These are phyloP conservation scores for Pyrenochaeta sp. DNA, from an alignment of 2,329 filamentous ascomycete species.

Conservation along the genomic window DNA sequence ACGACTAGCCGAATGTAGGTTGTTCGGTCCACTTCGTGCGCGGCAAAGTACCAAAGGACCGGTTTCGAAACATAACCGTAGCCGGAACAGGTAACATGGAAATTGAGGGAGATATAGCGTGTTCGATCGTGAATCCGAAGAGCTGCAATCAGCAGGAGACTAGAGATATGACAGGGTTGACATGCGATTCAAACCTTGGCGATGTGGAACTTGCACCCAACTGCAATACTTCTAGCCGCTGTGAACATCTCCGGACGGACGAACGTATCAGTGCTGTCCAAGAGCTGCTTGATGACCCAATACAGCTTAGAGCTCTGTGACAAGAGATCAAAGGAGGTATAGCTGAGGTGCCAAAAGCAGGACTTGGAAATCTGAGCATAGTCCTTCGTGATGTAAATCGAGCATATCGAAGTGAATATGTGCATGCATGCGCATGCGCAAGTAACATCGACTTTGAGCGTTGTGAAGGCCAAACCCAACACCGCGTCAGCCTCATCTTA, in stretches of 20 bases:
- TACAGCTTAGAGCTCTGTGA: not conserved
- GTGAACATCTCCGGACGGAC: not conserved
- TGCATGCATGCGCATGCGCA: too few relatives aligned
- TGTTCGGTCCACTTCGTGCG: conserved; percentile 20
- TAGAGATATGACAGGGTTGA: not conserved
- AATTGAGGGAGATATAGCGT: conserved; percentile 12
- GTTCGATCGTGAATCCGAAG: not conserved
- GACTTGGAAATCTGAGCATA: too few relatives aligned
- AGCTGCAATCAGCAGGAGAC: not conserved
- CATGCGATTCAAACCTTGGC: not conserved
- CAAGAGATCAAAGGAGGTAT: not conserved
- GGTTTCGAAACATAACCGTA: conserved; percentile 23
- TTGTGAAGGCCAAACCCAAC: too few relatives aligned
- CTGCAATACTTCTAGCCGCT: not conserved
- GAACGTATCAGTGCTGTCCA: not conserved
- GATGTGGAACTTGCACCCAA: not conserved
- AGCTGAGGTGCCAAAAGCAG: too few relatives aligned
- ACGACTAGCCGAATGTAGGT: conserved; percentile 16
- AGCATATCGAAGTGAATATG: too few relatives aligned
- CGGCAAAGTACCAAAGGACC: conserved; percentile 16
- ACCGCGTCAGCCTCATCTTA: too few relatives aligned
- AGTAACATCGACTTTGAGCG: too few relatives aligned
- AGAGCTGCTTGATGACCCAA: not conserved
- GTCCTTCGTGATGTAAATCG: too few relatives aligned
- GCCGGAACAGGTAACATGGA: conserved; percentile 8